Conservation (phyloP, 371 early-diverging fungal species). For the Circinella umbellata region DNA sequence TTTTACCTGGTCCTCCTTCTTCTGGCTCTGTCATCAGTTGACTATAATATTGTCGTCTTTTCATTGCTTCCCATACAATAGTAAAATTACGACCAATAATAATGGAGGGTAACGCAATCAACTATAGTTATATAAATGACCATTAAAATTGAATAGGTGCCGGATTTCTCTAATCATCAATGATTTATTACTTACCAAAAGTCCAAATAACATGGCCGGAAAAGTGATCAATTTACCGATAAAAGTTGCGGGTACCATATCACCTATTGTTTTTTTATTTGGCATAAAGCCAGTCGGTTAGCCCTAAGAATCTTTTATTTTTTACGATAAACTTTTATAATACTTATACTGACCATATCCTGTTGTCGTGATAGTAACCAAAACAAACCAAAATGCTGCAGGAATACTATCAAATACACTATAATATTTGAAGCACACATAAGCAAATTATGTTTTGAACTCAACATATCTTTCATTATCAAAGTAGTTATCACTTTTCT, state of each 20-base stretch:
- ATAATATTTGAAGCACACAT: too few species aligned
- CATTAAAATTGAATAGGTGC: too few species aligned
- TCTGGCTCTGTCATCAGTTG: slow-evolving; percentile 15
- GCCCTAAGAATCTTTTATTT: too few species aligned
- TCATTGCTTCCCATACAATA: slow-evolving; percentile 84
- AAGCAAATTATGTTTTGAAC: too few species aligned
- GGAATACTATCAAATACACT: slow-evolving; percentile 81
- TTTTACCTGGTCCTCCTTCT: slow-evolving; percentile 7
- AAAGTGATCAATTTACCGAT: slow-evolving; percentile 85
- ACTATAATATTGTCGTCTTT: slow-evolving; percentile 37
- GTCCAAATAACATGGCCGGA: slow-evolving; percentile 86
- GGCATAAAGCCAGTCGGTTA: neutral
- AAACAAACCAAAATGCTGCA: slow-evolving; percentile 82
- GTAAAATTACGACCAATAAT: slow-evolving; percentile 90
- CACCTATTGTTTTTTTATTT: slow-evolving; percentile 33
- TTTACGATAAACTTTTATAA: too few species aligned
- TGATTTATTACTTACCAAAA: slow-evolving; percentile 52
- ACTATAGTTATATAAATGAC: slow-evolving; percentile 21
- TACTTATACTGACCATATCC: slow-evolving; percentile 67
- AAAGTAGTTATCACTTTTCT: too few species aligned
- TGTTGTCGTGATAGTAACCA: slow-evolving; percentile 87
- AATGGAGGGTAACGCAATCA: slow-evolving; percentile 88
- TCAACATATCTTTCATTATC: too few species aligned
- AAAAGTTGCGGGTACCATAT: slow-evolving; percentile 86
- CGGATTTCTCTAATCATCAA: too few species aligned